Evolutionary conservation across 495 filamentous ascomycete genomes (phyloP), one percentile per base, ranked within the genome.

Genomic region (Aspergillus egyptiacus): DNA sequence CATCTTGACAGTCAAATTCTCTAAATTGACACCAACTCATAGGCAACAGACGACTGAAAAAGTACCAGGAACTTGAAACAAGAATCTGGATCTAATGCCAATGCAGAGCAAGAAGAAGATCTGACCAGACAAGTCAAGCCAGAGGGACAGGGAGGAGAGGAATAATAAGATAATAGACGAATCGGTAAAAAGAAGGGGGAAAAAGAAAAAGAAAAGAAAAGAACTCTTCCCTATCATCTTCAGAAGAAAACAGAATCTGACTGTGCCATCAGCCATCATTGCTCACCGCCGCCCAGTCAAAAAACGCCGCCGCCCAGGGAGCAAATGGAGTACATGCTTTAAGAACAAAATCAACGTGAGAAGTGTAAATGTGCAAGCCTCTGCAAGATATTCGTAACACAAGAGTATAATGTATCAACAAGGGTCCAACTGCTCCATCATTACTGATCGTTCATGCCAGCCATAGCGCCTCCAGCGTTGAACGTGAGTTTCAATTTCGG

Each of bases 401-500:
- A 41, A 48, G 15, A 50, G 45, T 47, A 46, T 45, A n/a, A 50
- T 48, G 43, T 51, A 46, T 53, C 32, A 46, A 50, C 42, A 47
- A 43, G 34, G 31, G 46, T 54, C 46, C 41, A 46, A 36, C 17
- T 32, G 25, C 4, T 35, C 23, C 37, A 46, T 71, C 53, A 72
- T 37, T 72, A 65, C 11, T 69, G 65, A 22, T 73, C 63, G 33
- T 57, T 64, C 25, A 54, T 58, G 14, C 54, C 63, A 14, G 54
- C 10, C 59, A 35, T 60, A 65, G 31, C 64, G 61, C 33, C 63
- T 38, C 64, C 58, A 46, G 70, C 75, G 52, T 77, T 80, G 58
- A 80, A 69, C 34, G 77, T 73, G 48, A 81, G 64, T 61, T 81
- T 73, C 60, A 84, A 34, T 75, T 84, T 73, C 62, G 69, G 72